A percentile compares a stretch with the other conserved stretches of the same genome.
phyloP scores from a whole-genome alignment of 1,284 basidiomycete species.

The Boletus hoseneyae region DNA sequence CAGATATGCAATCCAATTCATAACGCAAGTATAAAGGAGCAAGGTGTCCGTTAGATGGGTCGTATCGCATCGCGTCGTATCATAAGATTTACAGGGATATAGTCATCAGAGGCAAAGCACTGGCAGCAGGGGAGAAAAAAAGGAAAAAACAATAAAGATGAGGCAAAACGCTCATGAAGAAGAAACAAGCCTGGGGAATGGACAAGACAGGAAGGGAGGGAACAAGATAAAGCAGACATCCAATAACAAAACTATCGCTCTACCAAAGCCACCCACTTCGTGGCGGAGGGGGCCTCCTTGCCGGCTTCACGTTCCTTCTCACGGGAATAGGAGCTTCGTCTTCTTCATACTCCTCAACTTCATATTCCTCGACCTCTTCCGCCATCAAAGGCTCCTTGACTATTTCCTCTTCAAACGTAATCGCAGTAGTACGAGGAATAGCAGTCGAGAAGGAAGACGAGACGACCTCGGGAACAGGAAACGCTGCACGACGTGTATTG shows the following conservation, averaged over 20 bases:
- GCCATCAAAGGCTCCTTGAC: conserved; percentile 27
- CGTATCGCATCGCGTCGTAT: conserved; percentile 30
- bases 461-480: conserved; percentile 63
- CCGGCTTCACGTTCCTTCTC: conserved; percentile 31
- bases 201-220: conserved; percentile 3
- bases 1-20: conserved; percentile 10
- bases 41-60: conserved; percentile 20
- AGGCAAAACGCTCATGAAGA: conserved; percentile 19
- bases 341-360: conserved; percentile 36
- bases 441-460: conserved; percentile 48
- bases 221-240: conserved; percentile 14
- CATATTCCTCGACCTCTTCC: conserved; percentile 35
- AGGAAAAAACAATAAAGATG: conserved; percentile 9
- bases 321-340: conserved; percentile 27
- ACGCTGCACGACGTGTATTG: conserved; percentile 70
- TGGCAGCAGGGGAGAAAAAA: not conserved
- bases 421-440: conserved; percentile 66
- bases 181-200: conserved; percentile 3
- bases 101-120: conserved; percentile 7
- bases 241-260: conserved; percentile 19
- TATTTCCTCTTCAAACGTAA: conserved; percentile 56
- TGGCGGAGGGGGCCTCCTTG: conserved; percentile 27
- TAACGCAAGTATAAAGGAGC: conserved; percentile 1
- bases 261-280: conserved; percentile 33
- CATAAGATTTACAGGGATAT: conserved; percentile 18